Evolutionary conservation across 2,329 filamentous ascomycete genomes (phyloP).

Genomic region (Fusarium cyanostomum): DNA sequence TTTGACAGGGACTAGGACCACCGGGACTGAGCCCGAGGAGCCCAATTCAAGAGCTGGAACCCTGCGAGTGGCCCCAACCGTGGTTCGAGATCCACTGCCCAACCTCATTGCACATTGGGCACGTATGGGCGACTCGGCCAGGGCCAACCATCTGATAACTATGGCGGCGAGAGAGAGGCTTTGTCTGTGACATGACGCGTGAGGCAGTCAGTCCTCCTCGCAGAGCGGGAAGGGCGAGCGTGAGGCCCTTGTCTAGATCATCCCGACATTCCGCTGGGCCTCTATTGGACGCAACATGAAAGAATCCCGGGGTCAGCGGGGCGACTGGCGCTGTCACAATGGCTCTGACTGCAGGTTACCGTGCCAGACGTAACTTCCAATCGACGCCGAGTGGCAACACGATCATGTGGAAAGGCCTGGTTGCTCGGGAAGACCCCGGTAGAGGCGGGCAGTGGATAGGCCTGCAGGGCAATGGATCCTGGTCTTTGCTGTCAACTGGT

Average conservation of each 20-base stretch:
- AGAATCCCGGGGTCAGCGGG: slow-evolving; percentile 17
- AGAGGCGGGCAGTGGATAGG: slow-evolving; percentile 14
- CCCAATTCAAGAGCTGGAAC: slow-evolving; percentile 38
- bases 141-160: slow-evolving; percentile 24
- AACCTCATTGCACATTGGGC: slow-evolving; percentile 38
- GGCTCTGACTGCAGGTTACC: background rate
- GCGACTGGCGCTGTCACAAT: background rate
- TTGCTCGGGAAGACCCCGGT: slow-evolving; percentile 27
- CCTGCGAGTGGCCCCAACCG: slow-evolving; percentile 31
- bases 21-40: slow-evolving; percentile 34
- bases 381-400: slow-evolving; percentile 22
- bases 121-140: slow-evolving; percentile 13
- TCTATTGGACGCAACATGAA: slow-evolving; percentile 21
- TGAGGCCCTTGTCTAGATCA: background rate
- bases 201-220: slow-evolving; percentile 8
- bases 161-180: background rate
- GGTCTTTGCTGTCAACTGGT: slow-evolving; percentile 17
- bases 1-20: background rate
- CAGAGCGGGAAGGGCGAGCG: slow-evolving; percentile 25
- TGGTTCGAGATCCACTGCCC: slow-evolving; percentile 42
- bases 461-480: slow-evolving; percentile 25
- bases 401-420: slow-evolving; percentile 35
- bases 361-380: background rate
- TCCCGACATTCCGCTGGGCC: slow-evolving; percentile 17
- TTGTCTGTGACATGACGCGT: slow-evolving; percentile 23